Evolutionary conservation across 306 rosid genomes (phyloP).

Genomic region (Pyrus communis): DNA sequence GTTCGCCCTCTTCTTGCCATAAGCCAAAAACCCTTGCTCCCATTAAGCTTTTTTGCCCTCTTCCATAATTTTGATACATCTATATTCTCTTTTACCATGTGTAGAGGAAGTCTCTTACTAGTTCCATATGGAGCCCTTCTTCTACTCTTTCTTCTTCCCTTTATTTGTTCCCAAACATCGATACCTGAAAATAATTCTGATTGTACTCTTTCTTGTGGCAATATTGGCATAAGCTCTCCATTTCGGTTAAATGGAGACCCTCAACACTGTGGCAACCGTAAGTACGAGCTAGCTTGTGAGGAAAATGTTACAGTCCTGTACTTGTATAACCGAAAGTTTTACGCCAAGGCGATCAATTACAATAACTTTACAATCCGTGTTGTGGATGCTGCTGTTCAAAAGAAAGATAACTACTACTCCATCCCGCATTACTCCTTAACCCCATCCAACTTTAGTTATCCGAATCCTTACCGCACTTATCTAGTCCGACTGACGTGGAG

Average conservation of each 20-base stretch:
- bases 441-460: background rate
- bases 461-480: too few relatives aligned
- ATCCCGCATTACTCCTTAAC: background rate
- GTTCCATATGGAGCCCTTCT: background rate
- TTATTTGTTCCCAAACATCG: background rate
- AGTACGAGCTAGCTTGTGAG: background rate
- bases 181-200: background rate
- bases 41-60: too few relatives aligned
- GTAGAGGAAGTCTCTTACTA: too few relatives aligned
- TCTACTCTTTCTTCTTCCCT: background rate
- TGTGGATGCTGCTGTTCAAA: background rate
- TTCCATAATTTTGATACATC: too few relatives aligned
- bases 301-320: background rate
- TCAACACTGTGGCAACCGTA: background rate
- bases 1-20: too few relatives aligned
- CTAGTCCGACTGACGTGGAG: accelerated
- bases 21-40: too few relatives aligned
- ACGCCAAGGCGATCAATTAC: background rate
- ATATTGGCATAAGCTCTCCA: background rate
- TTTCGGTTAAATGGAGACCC: background rate
- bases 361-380: background rate
- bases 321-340: background rate
- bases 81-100: too few relatives aligned
- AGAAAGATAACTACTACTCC: background rate
- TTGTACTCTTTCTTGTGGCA: background rate